Percentiles rank a stretch among this genome's conserved stretches.
These are phyloP conservation scores for Phytophthora pini DNA, from an alignment of 352 stramenopile species.

Conservation along the genomic window DNA sequence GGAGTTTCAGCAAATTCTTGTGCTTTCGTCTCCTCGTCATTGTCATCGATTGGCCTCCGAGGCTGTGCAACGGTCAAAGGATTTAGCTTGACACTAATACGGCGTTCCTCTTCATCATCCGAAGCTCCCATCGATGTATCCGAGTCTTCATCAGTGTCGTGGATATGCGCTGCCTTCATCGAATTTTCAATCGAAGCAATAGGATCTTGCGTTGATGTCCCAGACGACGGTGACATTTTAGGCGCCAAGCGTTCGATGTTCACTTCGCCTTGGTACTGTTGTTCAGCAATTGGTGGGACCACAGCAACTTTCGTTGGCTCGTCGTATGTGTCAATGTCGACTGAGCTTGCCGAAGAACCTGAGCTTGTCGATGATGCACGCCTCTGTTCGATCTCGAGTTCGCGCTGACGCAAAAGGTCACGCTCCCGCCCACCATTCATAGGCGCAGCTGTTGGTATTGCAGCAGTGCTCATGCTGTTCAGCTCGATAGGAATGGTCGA, in stretches of 20 bases:
- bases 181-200: constrained; percentile 13
- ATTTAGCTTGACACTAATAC: constrained; percentile 12
- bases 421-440: constrained; percentile 17
- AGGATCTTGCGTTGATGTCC: not conserved
- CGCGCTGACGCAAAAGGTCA: constrained; percentile 23
- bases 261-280: constrained; percentile 8
- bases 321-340: constrained; percentile 77
- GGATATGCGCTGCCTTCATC: constrained; percentile 18
- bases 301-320: constrained; percentile 12
- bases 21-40: constrained; percentile 63
- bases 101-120: constrained; percentile 38
- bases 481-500: constrained; percentile 33
- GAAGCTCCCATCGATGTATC: constrained; percentile 50
- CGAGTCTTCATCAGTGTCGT: constrained; percentile 45
- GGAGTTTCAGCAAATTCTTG: constrained; percentile 54
- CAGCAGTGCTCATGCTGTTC: constrained; percentile 15
- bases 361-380: constrained; percentile 66
- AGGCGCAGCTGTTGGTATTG: constrained; percentile 10
- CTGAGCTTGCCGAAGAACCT: constrained; percentile 67
- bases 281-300: constrained; percentile 31
- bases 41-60: constrained; percentile 30
- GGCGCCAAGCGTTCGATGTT: not conserved
- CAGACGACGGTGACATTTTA: not conserved
- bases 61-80: not conserved
- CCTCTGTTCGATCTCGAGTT: constrained; percentile 27